These are phyloP conservation scores for Podaxis pistillaris DNA, from an alignment of 768 basidiomycete genomes.

Conservation along the genomic window DNA sequence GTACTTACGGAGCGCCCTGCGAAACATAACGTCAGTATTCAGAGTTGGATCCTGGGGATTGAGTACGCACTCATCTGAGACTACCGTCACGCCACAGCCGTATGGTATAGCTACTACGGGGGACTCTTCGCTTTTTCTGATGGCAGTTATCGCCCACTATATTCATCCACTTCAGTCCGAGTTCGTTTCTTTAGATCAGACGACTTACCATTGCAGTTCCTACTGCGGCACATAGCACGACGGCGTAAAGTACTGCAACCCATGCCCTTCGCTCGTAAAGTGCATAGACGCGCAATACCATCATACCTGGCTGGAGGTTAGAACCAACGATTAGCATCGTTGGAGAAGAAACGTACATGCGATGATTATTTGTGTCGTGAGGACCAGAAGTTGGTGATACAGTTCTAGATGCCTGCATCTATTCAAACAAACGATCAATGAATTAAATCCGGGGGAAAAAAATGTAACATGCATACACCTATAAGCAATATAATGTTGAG, in stretches of 20 bases:
- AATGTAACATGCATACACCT: neutral
- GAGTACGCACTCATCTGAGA: neutral
- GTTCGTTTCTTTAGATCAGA: neutral
- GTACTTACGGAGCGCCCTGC: neutral
- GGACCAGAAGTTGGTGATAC: constrained; percentile 32
- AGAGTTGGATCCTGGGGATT: too few relatives aligned
- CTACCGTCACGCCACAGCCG: constrained; percentile 1
- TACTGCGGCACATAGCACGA: constrained; percentile 24
- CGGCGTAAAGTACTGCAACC: constrained; percentile 27
- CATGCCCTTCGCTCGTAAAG: constrained; percentile 30
- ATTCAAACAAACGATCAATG: neutral
- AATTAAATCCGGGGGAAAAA: neutral
- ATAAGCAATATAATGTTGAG: neutral
- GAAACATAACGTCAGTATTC: neutral
- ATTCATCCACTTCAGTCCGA: neutral
- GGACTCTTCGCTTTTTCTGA: neutral
- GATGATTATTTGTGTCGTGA: constrained; percentile 36
- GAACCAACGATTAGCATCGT: neutral
- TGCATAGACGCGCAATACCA: constrained; percentile 40
- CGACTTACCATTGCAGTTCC: constrained; percentile 22
- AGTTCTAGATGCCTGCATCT: constrained; percentile 26
- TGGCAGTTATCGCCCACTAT: neutral
- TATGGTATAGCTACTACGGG: neutral
- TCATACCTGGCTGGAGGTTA: constrained; percentile 27
- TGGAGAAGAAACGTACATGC: constrained; percentile 28